phyloP scores from a whole-genome alignment of 2,329 filamentous ascomycete species.

The Penicillium sp. region DNA sequence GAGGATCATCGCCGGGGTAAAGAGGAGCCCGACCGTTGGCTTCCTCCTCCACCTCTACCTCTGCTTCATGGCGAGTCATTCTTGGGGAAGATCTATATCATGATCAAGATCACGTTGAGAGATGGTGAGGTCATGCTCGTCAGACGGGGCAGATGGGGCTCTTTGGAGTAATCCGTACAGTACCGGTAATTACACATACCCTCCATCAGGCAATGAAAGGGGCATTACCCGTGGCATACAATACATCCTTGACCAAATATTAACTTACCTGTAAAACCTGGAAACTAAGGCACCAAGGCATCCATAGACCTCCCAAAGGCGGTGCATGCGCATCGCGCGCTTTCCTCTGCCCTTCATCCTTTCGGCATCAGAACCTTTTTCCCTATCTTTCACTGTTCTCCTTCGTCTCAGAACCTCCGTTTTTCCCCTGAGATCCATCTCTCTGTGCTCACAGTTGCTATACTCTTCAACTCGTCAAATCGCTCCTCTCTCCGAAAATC shows the following conservation, averaged over 20 bases:
- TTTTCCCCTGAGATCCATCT: background rate
- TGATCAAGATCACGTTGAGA: background rate
- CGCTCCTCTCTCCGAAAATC: background rate
- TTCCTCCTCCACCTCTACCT: constrained; percentile 5
- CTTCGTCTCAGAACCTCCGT: background rate
- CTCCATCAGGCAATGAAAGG: background rate
- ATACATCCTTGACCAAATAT: background rate
- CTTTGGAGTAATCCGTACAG: background rate
- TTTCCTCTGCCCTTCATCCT: constrained; percentile 1
- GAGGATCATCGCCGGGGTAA: constrained; percentile 81
- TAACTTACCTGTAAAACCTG: background rate
- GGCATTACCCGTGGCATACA: background rate
- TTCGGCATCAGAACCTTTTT: background rate
- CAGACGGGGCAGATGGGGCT: constrained; percentile 2
- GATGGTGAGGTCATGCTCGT: constrained; percentile 20
- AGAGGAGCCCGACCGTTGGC: constrained; percentile 44
- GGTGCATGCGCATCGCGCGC: constrained; percentile 9
- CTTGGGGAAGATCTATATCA: background rate
- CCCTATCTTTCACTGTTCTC: background rate
- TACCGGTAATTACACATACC: background rate
- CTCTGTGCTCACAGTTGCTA: background rate
- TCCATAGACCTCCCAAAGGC: background rate
- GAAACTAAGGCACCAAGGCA: constrained; percentile 1
- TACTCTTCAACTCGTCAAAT: background rate
- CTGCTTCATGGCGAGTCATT: constrained; percentile 36